Base-by-base conservation (phyloP, 2,329 filamentous ascomycete genomes). In the Hypoxylon sp. region DNA sequence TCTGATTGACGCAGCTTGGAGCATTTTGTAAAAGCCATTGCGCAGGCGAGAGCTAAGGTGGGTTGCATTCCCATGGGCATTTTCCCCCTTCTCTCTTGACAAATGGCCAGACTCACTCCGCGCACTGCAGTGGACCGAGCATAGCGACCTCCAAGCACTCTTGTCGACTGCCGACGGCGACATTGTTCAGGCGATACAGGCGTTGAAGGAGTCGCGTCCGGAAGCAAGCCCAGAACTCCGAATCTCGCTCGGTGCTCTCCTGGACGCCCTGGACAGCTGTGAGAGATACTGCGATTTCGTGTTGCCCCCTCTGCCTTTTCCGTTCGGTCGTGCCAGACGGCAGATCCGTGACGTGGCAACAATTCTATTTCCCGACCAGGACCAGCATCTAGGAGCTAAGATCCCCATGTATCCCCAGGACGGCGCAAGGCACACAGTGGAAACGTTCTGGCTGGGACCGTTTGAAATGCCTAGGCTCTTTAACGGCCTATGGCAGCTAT, bases 151-250 rank as follows among this genome's bases (percentile, higher is more conserved):
- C 2, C 64, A 67, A 28, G 40, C 24, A n/a, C 38, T 64, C 1
- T 62, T 79, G 3, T 72, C 71, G 7, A 61, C 50, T 1, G 74
- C 78, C 28, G 72, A 72, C 42, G 77, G 77, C 24, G 78, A 80
- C 50, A 72, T 79, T 28, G 75, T 80, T 2, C 78, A 80, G 55
- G 75, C 77, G 6, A 69, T 78, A 16, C 76, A 80, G 48, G 76
- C 78, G 1, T 67, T 79, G 16, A 80, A 79, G 46, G 78, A 80
- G 46, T 69, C 70, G 1, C 67, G 62, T 2, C 71, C 73, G 2
- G 53, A 69, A 1, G 46, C 65, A 1, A 67, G 46, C 1, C 33
- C 63, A 7, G 57, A 67, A 0, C 70, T 79, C 1, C 49, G 73
- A 24, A 32, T 30, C 1, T 30, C 57, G 0, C 70, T 77, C 0